A percentile compares a stretch with the other conserved stretches of the same genome.
Evolutionary conservation across 2,329 filamentous ascomycete genomes (phyloP).

Genomic region (Pestalotiopsis sp.): DNA sequence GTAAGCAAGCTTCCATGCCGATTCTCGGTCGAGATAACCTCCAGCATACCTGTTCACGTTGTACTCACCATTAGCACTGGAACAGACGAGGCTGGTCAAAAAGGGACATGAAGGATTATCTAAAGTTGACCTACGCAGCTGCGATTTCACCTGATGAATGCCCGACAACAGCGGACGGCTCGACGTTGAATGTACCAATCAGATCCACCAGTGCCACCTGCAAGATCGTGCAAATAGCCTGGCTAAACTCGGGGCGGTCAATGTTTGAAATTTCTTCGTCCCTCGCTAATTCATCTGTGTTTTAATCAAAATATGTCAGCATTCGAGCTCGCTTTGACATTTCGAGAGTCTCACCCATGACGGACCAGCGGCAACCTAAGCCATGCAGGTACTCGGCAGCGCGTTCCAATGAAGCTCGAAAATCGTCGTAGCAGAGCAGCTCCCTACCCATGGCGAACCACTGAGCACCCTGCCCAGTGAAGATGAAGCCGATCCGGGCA

Average conservation of each 20-base stretch:
- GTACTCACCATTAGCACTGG: neutral
- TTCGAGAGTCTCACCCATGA: conserved; percentile 19
- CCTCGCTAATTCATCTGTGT: no score
- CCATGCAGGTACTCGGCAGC: conserved; percentile 8
- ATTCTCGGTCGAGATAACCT: conserved; percentile 16
- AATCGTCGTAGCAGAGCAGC: conserved; percentile 26
- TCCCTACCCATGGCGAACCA: conserved; percentile 37
- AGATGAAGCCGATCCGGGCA: conserved; percentile 24
- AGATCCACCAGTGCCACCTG: conserved; percentile 45
- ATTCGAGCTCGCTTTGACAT: no score
- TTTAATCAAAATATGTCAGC: neutral
- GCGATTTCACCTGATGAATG: conserved; percentile 44
- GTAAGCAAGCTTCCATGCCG: conserved; percentile 21
- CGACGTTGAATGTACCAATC: conserved; percentile 31
- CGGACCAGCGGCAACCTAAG: conserved; percentile 18
- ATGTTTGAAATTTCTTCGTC: no score
- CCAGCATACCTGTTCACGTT: conserved; percentile 15
- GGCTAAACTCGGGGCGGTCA: conserved; percentile 26
- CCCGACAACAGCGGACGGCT: conserved; percentile 33
- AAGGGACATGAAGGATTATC: neutral
- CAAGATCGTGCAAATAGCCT: conserved; percentile 46
- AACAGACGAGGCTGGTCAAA: no score
- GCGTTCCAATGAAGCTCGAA: conserved; percentile 20
- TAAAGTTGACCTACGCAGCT: conserved; percentile 29
- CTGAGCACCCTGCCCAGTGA: conserved; percentile 42